Base-by-base conservation (phyloP, 257 asterid genomes). In the Ajuga chamaepitys region DNA sequence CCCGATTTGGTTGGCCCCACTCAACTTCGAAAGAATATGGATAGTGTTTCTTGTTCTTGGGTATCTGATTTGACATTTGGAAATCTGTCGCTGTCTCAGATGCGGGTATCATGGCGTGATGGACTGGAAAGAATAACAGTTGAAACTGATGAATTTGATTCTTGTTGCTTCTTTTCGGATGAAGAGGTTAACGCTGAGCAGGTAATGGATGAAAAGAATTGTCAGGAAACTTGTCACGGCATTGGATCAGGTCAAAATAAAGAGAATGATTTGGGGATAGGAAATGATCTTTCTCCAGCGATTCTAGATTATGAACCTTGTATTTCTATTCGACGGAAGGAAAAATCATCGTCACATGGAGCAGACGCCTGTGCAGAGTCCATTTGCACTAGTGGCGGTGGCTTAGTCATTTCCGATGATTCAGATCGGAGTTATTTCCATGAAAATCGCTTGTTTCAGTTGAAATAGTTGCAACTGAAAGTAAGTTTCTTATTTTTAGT, bases 61-160 rank as follows among this genome's bases (percentile, higher is more conserved):
- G 67, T 63, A 46, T 85, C 85, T 12, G 81, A 82, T 76, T 53
- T 87, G 38, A 70, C 87, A 22, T 16, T 70, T 13, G 87, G 80
- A n/a, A 76, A 63, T 79, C 37, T 67, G 52, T 68, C 82, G 10
- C 67, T 82, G 34, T 85, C 94, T 25, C 80, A 71, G 58, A 77
- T 80, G 84, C 82, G 80, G 77, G 83, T 93, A 76, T 93, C 95
- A 0, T 89, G 99, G 96, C 71, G 81, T 50, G 97, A 89, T 42
- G 85, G 74, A 7, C 38, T 80, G 58, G 75, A 13, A 7, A 73
- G 84, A 58, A 63, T 55, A 56, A 66, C 12, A 22, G 63, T 58
- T 51, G 81, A 72, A 61, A 55, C 35, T 18, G 91, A 93, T 57
- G 93, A 81, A 53, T 68, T 77, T 34, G 97, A 89, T 76, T 67